phyloP scores from a whole-genome alignment of 2,329 filamentous ascomycete species.

The Arthrinium puccinioides region DNA sequence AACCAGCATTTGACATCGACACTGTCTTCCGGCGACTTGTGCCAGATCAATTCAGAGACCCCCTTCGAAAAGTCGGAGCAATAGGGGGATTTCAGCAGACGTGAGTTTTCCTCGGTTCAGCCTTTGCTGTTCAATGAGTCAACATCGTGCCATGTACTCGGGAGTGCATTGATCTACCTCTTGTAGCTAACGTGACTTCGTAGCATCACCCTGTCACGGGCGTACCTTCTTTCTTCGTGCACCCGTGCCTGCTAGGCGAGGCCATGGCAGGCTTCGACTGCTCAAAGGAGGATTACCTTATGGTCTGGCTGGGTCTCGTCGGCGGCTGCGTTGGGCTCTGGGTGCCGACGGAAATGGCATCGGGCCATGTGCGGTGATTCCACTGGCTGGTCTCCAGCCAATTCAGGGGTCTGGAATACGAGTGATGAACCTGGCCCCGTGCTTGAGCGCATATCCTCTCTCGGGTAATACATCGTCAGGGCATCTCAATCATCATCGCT shows the following conservation, averaged over 20 bases:
- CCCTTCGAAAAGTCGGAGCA: constrained; percentile 52
- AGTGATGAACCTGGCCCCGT: too few species aligned
- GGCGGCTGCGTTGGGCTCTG: constrained; percentile 73
- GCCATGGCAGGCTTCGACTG: constrained; percentile 64
- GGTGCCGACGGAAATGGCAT: constrained; percentile 63
- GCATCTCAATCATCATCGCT: constrained; percentile 56
- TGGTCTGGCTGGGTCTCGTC: constrained; percentile 83
- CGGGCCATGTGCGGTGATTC: too few species aligned
- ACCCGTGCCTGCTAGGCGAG: constrained; percentile 83
- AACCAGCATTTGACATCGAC: constrained; percentile 55
- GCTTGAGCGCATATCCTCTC: too few species aligned
- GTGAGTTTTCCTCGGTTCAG: constrained; percentile 44
- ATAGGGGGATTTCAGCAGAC: constrained; percentile 68
- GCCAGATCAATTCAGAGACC: constrained; percentile 54
- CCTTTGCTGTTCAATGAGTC: constrained; percentile 9
- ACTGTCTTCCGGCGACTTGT: constrained; percentile 66
- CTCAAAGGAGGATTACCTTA: constrained; percentile 63
- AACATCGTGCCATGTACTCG: neutral
- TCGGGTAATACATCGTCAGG: neutral
- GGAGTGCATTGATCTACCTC: constrained; percentile 20
- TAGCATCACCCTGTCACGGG: constrained; percentile 80
- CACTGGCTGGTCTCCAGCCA: too few species aligned
- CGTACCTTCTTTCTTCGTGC: constrained; percentile 78
- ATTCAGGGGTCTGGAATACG: too few species aligned
- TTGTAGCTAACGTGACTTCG: constrained; percentile 18